Conservation (phyloP, 345 rosid genomes). For the Eutrema japonicum region DNA sequence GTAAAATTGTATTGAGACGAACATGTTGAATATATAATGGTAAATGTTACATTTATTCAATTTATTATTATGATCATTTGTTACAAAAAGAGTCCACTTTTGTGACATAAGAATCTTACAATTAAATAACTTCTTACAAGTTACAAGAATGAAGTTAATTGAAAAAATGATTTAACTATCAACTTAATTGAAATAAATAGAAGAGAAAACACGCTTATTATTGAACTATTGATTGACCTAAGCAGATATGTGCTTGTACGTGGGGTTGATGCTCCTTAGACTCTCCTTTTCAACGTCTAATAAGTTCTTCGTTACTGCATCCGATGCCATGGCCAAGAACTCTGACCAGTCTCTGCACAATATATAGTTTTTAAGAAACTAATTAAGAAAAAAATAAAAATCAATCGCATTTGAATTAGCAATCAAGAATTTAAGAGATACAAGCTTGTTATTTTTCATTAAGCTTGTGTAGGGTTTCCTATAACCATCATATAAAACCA, state of each 20-base stretch:
- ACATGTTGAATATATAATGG: not conserved
- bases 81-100: not conserved
- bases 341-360: conserved; percentile 80
- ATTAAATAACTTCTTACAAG: conserved; percentile 7
- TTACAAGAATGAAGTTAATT: not conserved
- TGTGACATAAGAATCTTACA: not conserved
- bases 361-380: not conserved
- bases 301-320: conserved; percentile 67
- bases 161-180: conserved; percentile 8
- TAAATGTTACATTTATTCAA: conserved; percentile 1
- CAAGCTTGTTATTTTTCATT: not conserved
- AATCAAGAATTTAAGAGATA: not conserved
- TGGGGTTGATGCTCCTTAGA: conserved; percentile 34
- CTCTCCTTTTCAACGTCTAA: conserved; percentile 57
- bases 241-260: conserved; percentile 32
- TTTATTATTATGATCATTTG: not conserved
- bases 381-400: not conserved
- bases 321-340: conserved; percentile 63
- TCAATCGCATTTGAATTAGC: not conserved
- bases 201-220: conserved; percentile 15
- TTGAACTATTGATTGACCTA: conserved; percentile 22
- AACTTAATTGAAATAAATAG: not conserved
- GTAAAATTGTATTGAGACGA: not conserved
- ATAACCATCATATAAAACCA: not conserved
- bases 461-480: not conserved